Base-by-base conservation (phyloP, 1,284 basidiomycete genomes). In the Vanrija humicola region DNA sequence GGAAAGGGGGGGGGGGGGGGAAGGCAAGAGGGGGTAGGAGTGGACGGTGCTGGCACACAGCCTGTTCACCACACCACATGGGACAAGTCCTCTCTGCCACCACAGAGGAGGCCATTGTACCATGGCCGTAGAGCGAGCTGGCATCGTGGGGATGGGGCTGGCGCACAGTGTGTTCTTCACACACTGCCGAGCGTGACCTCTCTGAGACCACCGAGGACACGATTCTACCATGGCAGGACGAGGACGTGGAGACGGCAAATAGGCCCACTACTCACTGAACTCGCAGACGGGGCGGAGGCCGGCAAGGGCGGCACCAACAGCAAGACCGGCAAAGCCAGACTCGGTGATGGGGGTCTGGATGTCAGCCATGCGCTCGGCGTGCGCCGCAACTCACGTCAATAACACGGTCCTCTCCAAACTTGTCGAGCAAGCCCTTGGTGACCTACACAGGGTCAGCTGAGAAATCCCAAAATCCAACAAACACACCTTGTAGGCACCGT, bases 341-440 rank as follows among this genome's bases (percentile, higher is more conserved):
- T 99, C 96, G 46, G 94, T 97, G 73, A 98, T 98, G 60, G 91
- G 91, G 1, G 91, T 95, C 74, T 76, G 46, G 1, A 16, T 48
- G 6, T 42, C 38, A n/a, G 39, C 16, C 3, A 2, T 23, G 43
- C 19, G 19, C n/a, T 45, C 26, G 7, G 28, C 28, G 10, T 26
- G 25, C n/a, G 25, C 25, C n/a, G 34, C 8, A 26, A 71, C 75
- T 71, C 64, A 76, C 74, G 78, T 99, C 96, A 58, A 99, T 88
- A 58, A 99, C 96, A 61, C 96, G 89, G 80, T 90, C 93, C 81
- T 98, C 95, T 66, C 96, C 96, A 66, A 98, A 99, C 82, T 98
- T 98, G 84, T 99, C 96, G 66, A 98, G 83, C 25, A 98, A 84
- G 58, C 96, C 96, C 80, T 98, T 97, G 64, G 93, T 96, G 71